Base-by-base conservation (phyloP, 2,329 filamentous ascomycete genomes). In the Penicillium sp. region DNA sequence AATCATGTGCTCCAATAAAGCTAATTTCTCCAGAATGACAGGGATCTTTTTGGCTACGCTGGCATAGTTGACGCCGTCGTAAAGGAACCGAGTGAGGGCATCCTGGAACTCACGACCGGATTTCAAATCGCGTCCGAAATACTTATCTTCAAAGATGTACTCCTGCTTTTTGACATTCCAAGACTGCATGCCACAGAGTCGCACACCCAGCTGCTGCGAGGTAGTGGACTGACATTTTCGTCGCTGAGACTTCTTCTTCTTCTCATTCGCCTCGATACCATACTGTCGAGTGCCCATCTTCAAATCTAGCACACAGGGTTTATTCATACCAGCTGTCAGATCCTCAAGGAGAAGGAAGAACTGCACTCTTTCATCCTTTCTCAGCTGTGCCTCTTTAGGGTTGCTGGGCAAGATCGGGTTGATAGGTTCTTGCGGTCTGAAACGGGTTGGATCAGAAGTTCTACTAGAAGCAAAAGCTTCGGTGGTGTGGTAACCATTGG, bases 201-300 rank as follows among this genome's bases (percentile, higher is more conserved):
- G 87, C 3, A 99, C 94, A 4, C 94, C 94, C 0, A 99, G 84
- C 72, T 95, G 87, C 58, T 88, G 87, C 8, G 94, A 97, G 0
- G 94, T 99, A 0, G 94, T 99, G 61, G 85, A 88, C 62, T 90
- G 88, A 74, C 94, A 97, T 75, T 99, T 99, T 65, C 91, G 87
- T 57, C 91, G 86, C 74, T 99, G 94, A 0, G 94, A 97, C 59
- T 88, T 87, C 69, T 92, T 90, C 75, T 99, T 99, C 79, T 96
- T 96, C 43, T 91, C 87, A 52, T 84, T 87, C 2, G 94, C 94
- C 65, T 97, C 92, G 13, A 97, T 86, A 8, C 94, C 94, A 72
- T 97, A 97, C 71, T 99, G 94, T 2, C 94, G 87, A 8, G 94
- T 99, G 21, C 94, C 94, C 94, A 99, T 99, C 73, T 99, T 99